These are phyloP conservation scores for Mortierella antarctica DNA, from an alignment of 192 early-diverging fungal genomes.

Conservation along the genomic window DNA sequence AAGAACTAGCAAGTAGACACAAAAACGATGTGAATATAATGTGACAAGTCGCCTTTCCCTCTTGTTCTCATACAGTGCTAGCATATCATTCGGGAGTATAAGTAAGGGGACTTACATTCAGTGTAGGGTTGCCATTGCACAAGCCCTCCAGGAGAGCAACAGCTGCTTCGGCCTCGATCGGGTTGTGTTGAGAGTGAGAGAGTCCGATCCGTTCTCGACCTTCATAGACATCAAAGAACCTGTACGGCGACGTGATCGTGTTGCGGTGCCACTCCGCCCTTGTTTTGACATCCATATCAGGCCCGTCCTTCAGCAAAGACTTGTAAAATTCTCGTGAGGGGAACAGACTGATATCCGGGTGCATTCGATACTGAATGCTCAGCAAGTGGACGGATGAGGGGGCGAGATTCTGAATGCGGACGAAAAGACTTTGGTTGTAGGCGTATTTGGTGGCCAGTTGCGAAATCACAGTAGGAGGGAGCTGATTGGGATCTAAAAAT, in stretches of 20 bases:
- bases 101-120: slow-evolving; percentile 57
- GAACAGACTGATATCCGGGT: slow-evolving; percentile 88
- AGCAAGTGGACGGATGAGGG: slow-evolving; percentile 79
- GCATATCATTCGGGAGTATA: background rate
- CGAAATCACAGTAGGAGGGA: slow-evolving; percentile 93
- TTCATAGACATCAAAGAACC: slow-evolving; percentile 77
- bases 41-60: background rate
- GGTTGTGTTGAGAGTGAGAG: slow-evolving; percentile 81
- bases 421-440: slow-evolving; percentile 93
- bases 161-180: slow-evolving; percentile 80
- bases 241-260: slow-evolving; percentile 75
- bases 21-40: background rate
- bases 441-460: slow-evolving; percentile 68
- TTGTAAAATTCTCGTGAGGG: slow-evolving; percentile 87
- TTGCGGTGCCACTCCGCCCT: slow-evolving; percentile 80
- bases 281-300: slow-evolving; percentile 69
- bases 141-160: slow-evolving; percentile 75
- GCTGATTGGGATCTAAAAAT: slow-evolving; percentile 87
- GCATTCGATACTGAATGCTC: slow-evolving; percentile 98
- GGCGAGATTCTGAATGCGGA: slow-evolving; percentile 77
- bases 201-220: slow-evolving; percentile 72
- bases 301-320: slow-evolving; percentile 78
- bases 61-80: background rate
- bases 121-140: slow-evolving; percentile 62
- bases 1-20: slow-evolving; percentile 63